Conservation (phyloP, 192 early-diverging fungal species). For the Chytriomyces hyalinus region DNA sequence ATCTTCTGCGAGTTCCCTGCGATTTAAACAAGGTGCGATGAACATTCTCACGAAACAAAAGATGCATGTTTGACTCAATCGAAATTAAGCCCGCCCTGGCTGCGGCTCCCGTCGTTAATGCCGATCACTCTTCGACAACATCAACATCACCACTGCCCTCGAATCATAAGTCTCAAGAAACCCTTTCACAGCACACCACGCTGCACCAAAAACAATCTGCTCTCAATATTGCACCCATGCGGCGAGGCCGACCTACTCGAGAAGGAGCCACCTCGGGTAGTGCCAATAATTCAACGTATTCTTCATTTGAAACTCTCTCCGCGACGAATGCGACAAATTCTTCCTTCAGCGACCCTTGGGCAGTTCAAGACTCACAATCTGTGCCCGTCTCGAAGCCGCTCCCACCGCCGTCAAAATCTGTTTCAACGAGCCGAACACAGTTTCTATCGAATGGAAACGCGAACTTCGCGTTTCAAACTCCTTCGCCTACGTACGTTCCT, state of each 20-base stretch:
- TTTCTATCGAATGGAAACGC: not conserved
- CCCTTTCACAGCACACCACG: too few species aligned
- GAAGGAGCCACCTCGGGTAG: not conserved
- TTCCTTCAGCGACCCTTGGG: conserved; percentile 16
- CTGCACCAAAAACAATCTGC: conserved; percentile 21
- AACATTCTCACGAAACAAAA: too few species aligned
- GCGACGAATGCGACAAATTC: not conserved
- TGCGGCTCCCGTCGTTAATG: too few species aligned
- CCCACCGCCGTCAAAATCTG: conserved; percentile 1
- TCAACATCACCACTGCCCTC: too few species aligned
- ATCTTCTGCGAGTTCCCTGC: conserved; percentile 64
- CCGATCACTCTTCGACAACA: too few species aligned
- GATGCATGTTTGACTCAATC: too few species aligned
- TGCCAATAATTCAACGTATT: not conserved
- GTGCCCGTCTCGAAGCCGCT: not conserved
- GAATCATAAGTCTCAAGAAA: too few species aligned
- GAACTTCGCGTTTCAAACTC: not conserved
- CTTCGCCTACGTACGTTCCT: not conserved
- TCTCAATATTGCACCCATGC: conserved; percentile 77
- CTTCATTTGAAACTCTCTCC: not conserved
- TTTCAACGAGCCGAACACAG: not conserved
- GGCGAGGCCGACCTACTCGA: conserved; percentile 82
- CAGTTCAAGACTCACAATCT: not conserved
- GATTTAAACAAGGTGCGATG: conserved; percentile 67
- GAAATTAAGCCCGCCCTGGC: too few species aligned